Conservation (phyloP, 2,329 filamentous ascomycete genomes). For the Xylaria sp. region DNA sequence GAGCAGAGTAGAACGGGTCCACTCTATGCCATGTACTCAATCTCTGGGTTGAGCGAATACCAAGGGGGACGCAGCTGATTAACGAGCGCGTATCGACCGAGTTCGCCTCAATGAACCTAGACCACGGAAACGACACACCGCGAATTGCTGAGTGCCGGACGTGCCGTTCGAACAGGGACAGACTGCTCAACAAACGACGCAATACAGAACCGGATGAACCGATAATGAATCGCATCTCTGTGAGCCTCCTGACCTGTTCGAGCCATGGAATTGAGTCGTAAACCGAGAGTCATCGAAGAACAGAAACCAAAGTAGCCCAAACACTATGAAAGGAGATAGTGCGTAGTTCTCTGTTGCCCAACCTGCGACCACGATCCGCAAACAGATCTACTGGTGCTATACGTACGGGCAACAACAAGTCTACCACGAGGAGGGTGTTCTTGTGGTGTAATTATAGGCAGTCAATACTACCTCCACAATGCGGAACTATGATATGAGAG, state of each 20-base stretch:
- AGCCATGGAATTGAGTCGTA: conserved; percentile 53
- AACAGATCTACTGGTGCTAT: conserved; percentile 41
- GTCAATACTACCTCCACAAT: conserved; percentile 44
- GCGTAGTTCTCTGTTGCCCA: conserved; percentile 41
- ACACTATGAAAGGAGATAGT: conserved; percentile 50
- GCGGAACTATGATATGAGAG: conserved; percentile 41
- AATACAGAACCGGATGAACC: conserved; percentile 30
- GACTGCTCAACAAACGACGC: conserved; percentile 32
- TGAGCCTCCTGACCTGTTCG: conserved; percentile 44
- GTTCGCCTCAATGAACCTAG: conserved; percentile 26
- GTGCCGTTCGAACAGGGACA: conserved; percentile 54
- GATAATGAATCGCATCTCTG: conserved; percentile 41
- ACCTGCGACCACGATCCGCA: conserved; percentile 41
- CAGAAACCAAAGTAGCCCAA: conserved; percentile 53
- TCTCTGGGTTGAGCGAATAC: conserved; percentile 35
- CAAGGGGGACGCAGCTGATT: conserved; percentile 11
- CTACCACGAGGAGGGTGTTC: conserved; percentile 41
- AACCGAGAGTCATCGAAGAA: conserved; percentile 54
- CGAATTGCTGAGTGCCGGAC: conserved; percentile 51
- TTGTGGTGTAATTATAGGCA: conserved; percentile 39
- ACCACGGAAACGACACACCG: conserved; percentile 47
- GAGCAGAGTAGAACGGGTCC: conserved; percentile 28
- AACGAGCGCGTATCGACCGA: conserved; percentile 13
- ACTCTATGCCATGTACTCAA: conserved; percentile 18
- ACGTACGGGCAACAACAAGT: conserved; percentile 39